Base-by-base conservation (phyloP, 495 filamentous ascomycete genomes). In the Lindgomyces ingoldianus region DNA sequence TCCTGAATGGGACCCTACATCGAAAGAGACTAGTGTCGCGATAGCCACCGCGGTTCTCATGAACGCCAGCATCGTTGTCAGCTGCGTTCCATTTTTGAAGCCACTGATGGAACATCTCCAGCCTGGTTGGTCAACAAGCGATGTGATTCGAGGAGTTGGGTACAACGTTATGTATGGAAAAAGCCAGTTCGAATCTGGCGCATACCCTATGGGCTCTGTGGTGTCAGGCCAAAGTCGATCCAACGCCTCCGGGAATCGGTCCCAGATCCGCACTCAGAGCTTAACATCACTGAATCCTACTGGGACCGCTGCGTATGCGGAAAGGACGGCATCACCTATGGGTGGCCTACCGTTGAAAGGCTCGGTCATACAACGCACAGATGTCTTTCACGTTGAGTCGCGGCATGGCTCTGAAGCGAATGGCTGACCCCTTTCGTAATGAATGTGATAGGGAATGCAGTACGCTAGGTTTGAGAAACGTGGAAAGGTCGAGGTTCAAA, bases 11-110 rank as follows among this genome's bases (percentile, higher is more conserved):
- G 33, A 64, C 24, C 33, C 46, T 11, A 64, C 60, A 12, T 47
- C 22, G 14, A 30, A 33, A 1, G 21, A 64, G 19, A 39, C 39
- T 4, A 57, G 26, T 26, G 51, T 64, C 8, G 60, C 52, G 3
- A 64, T 64, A 3, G 21, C 26, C 21, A 61, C 57, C 6, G 22
- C 57, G 4, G 30, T 61, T 10, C 8, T 41, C 9, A 61, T 61
- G 60, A 64, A 49, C 52, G 26, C 42, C 24, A 53, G 29, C 29
- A 57, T 64, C 21, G n/a, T 64, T 4, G 18, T 57, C 3, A 64
- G 11, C 6, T 64, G 60, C 44, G 29, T 64, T 11, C 60, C 60
- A 3, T 64, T 64, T 25, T 16, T 64, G 10, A 64, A 64, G 25
- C 50, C 60, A 8, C 16, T 64, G 11, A 53, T 64, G 41, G 51